Conservation (phyloP, 169 alveolate species). For the Condylostoma magnum region DNA sequence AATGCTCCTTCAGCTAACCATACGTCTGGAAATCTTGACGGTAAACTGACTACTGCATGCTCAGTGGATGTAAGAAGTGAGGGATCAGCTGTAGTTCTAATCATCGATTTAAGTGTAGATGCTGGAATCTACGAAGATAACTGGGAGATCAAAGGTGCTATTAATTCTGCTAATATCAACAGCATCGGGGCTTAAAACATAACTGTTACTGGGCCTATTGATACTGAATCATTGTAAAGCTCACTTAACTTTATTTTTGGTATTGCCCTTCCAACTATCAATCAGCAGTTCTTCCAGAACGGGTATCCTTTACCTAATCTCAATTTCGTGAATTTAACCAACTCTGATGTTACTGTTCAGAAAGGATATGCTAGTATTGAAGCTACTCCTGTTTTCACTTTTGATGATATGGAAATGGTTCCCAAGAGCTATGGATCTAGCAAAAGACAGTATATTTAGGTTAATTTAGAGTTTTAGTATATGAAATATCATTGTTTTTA, state of each 20-base stretch:
- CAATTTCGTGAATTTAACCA: background rate
- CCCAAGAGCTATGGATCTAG: too few species aligned
- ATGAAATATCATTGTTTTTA: too few species aligned
- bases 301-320: background rate
- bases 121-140: background rate
- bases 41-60: background rate
- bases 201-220: background rate
- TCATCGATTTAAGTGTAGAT: background rate
- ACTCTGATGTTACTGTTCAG: background rate
- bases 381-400: background rate
- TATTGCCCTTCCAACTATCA: background rate
- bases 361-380: background rate
- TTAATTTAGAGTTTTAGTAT: too few species aligned
- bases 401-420: too few species aligned
- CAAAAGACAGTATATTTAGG: too few species aligned
- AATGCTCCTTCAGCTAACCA: background rate
- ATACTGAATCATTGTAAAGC: background rate
- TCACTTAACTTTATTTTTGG: background rate
- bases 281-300: background rate
- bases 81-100: background rate
- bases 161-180: background rate
- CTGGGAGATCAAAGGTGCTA: background rate
- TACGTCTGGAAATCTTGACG: background rate
- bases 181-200: background rate
- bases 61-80: background rate